phyloP scores from a whole-genome alignment of 2,329 filamentous ascomycete genomes.

The Diaporthe destruens region DNA sequence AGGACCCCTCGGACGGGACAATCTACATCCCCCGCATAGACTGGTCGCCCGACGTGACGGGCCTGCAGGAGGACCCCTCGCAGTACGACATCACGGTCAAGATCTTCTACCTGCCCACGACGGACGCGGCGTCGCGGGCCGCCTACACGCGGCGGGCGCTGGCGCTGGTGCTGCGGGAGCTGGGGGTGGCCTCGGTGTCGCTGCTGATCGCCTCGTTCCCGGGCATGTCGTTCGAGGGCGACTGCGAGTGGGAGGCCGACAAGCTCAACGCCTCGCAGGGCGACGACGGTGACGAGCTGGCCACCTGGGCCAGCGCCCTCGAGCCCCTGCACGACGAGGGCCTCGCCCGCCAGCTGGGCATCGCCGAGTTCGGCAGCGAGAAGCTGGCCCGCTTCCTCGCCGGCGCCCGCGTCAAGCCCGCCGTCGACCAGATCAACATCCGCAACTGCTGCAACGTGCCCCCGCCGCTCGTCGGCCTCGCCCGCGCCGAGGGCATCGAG shows the following conservation, averaged over 20 bases:
- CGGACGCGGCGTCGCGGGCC: constrained; percentile 71
- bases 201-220: constrained; percentile 94
- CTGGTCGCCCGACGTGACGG: constrained; percentile 69
- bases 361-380: constrained; percentile 91
- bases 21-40: constrained; percentile 85
- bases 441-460: constrained; percentile 97
- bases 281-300: constrained; percentile 75
- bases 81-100: constrained; percentile 97
- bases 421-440: constrained; percentile 95
- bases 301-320: constrained; percentile 74
- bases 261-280: constrained; percentile 71
- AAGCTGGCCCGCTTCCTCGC: constrained; percentile 83
- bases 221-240: constrained; percentile 91
- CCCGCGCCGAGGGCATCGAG: constrained; percentile 86
- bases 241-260: constrained; percentile 84
- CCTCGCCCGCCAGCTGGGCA: constrained; percentile 80
- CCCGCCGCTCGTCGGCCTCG: constrained; percentile 84
- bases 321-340: constrained; percentile 78
- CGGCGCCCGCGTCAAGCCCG: constrained; percentile 77
- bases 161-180: constrained; percentile 81
- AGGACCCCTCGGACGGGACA: constrained; percentile 66
- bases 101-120: constrained; percentile 87
- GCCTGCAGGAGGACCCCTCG: constrained; percentile 82
- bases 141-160: constrained; percentile 83
- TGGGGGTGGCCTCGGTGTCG: constrained; percentile 82